A percentile compares a stretch with the other conserved stretches of the same genome.
These are phyloP conservation scores for Rhizopogon salebrosus DNA, from an alignment of 768 basidiomycete species.

Conservation along the genomic window DNA sequence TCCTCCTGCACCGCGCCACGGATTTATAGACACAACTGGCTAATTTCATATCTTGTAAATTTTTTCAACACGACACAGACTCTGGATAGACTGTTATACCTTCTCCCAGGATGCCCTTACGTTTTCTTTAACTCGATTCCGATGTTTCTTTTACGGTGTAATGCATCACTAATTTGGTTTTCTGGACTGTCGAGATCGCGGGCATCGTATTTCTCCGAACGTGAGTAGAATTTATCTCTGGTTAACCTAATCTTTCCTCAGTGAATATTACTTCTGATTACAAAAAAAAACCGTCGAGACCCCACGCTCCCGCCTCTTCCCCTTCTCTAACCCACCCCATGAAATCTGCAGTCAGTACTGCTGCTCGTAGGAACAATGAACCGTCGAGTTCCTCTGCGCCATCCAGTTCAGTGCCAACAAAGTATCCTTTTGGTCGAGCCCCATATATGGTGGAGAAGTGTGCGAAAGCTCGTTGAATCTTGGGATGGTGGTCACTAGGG, in stretches of 20 bases:
- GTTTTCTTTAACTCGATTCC: not conserved
- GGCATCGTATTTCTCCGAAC: not conserved
- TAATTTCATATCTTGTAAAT: not conserved
- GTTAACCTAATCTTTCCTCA: not conserved
- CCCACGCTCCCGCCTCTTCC: constrained; percentile 19
- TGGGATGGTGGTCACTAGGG: constrained; percentile 29
- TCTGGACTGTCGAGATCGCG: not conserved
- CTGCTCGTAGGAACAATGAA: constrained; percentile 29
- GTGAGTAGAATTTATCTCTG: not conserved
- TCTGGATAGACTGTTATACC: not conserved
- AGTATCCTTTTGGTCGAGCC: constrained; percentile 19
- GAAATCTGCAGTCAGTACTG: constrained; percentile 25
- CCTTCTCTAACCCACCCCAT: constrained; percentile 17
- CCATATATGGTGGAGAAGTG: constrained; percentile 30
- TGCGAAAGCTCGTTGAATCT: constrained; percentile 29
- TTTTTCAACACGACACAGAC: not conserved
- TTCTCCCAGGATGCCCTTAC: not conserved
- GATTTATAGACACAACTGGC: not conserved
- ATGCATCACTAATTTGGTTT: not conserved
- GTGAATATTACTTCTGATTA: not conserved
- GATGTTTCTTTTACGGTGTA: not conserved
- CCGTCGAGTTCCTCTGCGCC: constrained; percentile 31
- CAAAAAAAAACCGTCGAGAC: constrained; percentile 22
- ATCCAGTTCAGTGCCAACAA: constrained; percentile 23
- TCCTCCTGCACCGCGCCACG: not conserved